Base-by-base conservation (phyloP, 768 basidiomycete genomes). In the Phaeotremella skinneri region DNA sequence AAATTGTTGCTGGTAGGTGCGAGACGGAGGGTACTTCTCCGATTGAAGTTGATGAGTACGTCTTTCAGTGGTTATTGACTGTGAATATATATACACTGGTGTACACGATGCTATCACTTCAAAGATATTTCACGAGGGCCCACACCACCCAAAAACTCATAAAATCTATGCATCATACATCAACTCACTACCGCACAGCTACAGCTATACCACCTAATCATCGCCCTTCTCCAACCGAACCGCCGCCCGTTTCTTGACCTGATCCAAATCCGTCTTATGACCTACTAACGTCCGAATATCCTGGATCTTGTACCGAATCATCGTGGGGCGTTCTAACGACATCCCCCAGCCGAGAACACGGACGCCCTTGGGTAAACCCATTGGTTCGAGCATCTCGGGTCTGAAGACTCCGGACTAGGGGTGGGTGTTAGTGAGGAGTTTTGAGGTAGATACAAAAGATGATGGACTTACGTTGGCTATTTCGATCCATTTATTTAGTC, bases 261-360 rank as follows among this genome's bases (percentile, higher is more conserved):
- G 83, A 63, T 92, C 92, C 70, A 96, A 84, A 48, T 90, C 86
- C 11, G 90, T 90, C 80, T 98, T 99, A 81, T 99, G 96, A 16
- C 96, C 96, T 47, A 99, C 90, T 37, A 99, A 81, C 16, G 93
- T 91, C 65, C 96, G 82, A 68, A 99, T 99, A 76, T 99, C 98
- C 76, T 86, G 93, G 74, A 99, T 93, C 20, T 91, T 92, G 78
- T 98, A 99, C 49, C 92, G 93, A 79, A 99, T 98, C 96, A 99
- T 98, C 0, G 96, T 98, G 17, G 96, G 96, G 61, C 96, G 81
- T 80, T 99, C 96, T 27, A 98, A 80, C 70, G 86, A 84, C 62
- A 99, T 83, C 48, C 96, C 96, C 91, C 93, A 99, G 17, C 96
- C 96, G 62, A 92, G 90, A 25, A 97, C 94, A 25, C 92, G 87